A percentile compares a stretch with the other conserved stretches of the same genome.
Evolutionary conservation across 2,329 filamentous ascomycete species (phyloP).

Genomic region (Ophiostoma himal-ulmi): DNA sequence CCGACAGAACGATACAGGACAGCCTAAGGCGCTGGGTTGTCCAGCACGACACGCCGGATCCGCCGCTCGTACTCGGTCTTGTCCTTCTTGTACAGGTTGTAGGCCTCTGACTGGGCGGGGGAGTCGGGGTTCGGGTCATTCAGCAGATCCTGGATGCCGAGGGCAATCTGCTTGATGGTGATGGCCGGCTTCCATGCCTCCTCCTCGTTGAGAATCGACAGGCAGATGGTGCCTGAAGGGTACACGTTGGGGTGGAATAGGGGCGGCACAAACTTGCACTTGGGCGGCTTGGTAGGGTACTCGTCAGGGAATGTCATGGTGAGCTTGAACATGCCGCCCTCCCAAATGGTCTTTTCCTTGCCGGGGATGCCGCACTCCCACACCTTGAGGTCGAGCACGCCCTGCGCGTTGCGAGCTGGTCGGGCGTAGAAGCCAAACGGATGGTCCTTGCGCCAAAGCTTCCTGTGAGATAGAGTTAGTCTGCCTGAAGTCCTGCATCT

Average conservation of each 20-base stretch:
- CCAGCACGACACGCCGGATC: constrained; percentile 77
- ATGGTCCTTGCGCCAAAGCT: constrained; percentile 94
- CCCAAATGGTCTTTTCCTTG: constrained; percentile 96
- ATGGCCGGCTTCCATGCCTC: constrained; percentile 98
- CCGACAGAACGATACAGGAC: neutral
- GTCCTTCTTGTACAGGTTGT: constrained; percentile 94
- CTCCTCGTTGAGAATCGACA: constrained; percentile 96
- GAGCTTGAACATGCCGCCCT: constrained; percentile 94
- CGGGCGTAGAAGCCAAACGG: constrained; percentile 97
- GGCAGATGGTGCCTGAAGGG: constrained; percentile 92
- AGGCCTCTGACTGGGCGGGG: constrained; percentile 93
- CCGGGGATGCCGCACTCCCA: constrained; percentile 98
- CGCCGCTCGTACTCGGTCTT: constrained; percentile 79
- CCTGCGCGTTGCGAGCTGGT: constrained; percentile 70
- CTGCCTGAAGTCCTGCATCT: neutral
- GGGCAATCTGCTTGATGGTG: constrained; percentile 93
- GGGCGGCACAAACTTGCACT: constrained; percentile 95
- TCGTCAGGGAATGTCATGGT: constrained; percentile 92
- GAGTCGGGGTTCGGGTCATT: constrained; percentile 97
- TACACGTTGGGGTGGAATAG: constrained; percentile 99
- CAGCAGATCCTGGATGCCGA: constrained; percentile 91
- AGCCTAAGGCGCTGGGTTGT: constrained; percentile 69
- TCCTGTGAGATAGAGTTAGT: constrained; percentile 46
- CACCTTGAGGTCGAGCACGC: constrained; percentile 82
- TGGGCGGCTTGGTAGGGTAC: constrained; percentile 96